Evolutionary conservation across 2,329 filamentous ascomycete genomes (phyloP), one percentile per base, ranked within the genome.

Genomic region (Scorias spongiosa): DNA sequence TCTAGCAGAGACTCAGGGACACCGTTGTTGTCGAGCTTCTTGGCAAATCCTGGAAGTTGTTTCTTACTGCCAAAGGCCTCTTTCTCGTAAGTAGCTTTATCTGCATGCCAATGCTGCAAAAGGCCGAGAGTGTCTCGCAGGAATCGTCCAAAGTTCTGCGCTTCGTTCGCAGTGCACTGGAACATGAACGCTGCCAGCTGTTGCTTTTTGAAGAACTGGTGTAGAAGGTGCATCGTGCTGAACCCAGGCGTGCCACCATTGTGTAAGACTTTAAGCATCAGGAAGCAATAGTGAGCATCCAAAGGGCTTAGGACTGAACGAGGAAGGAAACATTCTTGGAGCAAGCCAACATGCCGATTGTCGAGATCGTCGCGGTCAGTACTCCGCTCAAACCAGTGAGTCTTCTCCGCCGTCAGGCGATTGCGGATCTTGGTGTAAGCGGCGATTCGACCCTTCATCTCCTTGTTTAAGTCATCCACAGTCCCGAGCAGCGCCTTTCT

Each of bases 301-400:
- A 83, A 74, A 1, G 86, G 78, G 0, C 88, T 94, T 28, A 94
- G 69, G 20, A 91, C 72, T 14, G 93, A 71, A 37, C 91, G 81
- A 9, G 91, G 91, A n/a, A 96, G 64, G 51, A 98, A 79, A 59
- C 91, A 98, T 54, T 93, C 81, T 62, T 96, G 87, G 9, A 98
- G 73, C 14, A 98, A 66, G 2, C 76, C 73, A 53, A 87, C 78
- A 42, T 89, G 84, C 4, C 93, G 70, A 7, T 57, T 69, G 46
- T 82, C 78, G 34, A 73, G 66, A 54, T 79, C 82, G 17, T 73
- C 67, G 47, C 75, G 73, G 47, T 51, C 18, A 46, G 42, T 28
- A 47, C 46, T 38, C 30, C 45, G 37, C 37, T 49, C 47, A 59
- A 96, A 95, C 78, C 88, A 95, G 44, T 72, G 65, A 51, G 78